Evolutionary conservation across 345 rosid genomes (phyloP), one percentile per base, ranked within the genome.

Genomic region (Syzygium grande): DNA sequence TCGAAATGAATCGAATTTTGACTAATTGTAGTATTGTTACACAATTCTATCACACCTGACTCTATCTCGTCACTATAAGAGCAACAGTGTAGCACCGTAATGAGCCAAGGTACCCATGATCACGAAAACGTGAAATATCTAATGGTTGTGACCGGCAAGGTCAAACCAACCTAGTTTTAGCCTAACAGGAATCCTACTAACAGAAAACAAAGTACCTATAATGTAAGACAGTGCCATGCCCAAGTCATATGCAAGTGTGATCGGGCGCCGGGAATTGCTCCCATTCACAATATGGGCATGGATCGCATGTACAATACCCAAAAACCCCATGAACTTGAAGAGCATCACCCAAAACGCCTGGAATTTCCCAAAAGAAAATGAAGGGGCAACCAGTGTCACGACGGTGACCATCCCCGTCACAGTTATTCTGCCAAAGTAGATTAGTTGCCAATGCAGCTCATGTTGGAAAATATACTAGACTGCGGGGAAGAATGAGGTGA

Each of bases 401-500:
- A 96, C 88, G 1, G 98, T 94, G 93, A 97, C 95, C 53, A 91
- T 84, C 51, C 98, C 99, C 93, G 95, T 93, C 3, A 90, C 92
- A 2, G 97, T 92, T 85, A 95, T 93, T 8, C 95, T 97, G 17
- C 92, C 92, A 9, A 97, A 96, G 91, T 94, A 96, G 90, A 94
- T 61, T 84, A 93, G 88, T 87, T 95, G 95, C 98, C 98, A 97
- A 16, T 84, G 94, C 7, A 94, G 92, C n/a, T 96, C 94, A 4
- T 98, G 95, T 41, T 93, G 97, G 91, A 97, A 96, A 77, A 97
- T 92, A 88, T 93, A 97, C 91, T 88, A 95, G 43, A 97, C 96
- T 34, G 96, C 94, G 14, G 98, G 99, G 89, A 97, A 94, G 89
- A 95, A 97, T 3, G 98, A 97, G 86, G 99, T 95, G 92, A 97